These are phyloP conservation scores for Scedosporium dehoogii DNA, from an alignment of 2,329 filamentous ascomycete species.

Conservation along the genomic window DNA sequence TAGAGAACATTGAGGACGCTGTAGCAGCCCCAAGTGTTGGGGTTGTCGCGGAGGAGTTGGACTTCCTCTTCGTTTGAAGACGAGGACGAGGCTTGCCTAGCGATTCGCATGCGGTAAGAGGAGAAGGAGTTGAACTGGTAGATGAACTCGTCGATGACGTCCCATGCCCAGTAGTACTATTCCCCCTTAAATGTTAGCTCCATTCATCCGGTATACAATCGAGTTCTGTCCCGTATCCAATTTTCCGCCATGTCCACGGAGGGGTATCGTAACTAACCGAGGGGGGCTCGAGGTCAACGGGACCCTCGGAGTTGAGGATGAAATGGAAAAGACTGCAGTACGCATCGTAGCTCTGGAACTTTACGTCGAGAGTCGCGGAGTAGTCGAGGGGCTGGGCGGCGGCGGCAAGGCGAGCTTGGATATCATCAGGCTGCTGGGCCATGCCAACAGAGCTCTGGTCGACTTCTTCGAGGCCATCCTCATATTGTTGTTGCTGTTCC, in stretches of 20 bases:
- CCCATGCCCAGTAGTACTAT: slow-evolving; percentile 99
- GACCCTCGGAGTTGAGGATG: slow-evolving; percentile 98
- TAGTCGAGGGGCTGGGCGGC: slow-evolving; percentile 94
- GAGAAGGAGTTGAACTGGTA: slow-evolving; percentile 99
- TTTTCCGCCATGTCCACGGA: neutral
- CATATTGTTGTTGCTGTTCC: slow-evolving; percentile 81
- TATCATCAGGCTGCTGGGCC: slow-evolving; percentile 73
- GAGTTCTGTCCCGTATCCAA: neutral
- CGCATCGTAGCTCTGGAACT: slow-evolving; percentile 97
- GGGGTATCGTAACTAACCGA: slow-evolving; percentile 56
- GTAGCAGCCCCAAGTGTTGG: slow-evolving; percentile 99
- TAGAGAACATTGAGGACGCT: slow-evolving; percentile 98
- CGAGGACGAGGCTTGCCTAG: slow-evolving; percentile 59
- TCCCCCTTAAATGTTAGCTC: slow-evolving; percentile 6
- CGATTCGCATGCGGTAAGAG: slow-evolving; percentile 87
- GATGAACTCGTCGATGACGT: slow-evolving; percentile 99
- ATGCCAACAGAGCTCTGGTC: slow-evolving; percentile 50
- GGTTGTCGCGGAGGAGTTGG: slow-evolving; percentile 84
- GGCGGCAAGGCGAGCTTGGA: slow-evolving; percentile 82
- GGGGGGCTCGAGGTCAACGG: slow-evolving; percentile 91
- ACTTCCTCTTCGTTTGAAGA: slow-evolving; percentile 78
- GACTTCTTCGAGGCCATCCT: slow-evolving; percentile 75
- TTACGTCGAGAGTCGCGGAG: slow-evolving; percentile 88
- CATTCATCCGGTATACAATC: neutral
- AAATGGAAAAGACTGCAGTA: slow-evolving; percentile 99